Evolutionary conservation across 2,329 filamentous ascomycete genomes (phyloP).

Genomic region (Keithomyces neogunnii): DNA sequence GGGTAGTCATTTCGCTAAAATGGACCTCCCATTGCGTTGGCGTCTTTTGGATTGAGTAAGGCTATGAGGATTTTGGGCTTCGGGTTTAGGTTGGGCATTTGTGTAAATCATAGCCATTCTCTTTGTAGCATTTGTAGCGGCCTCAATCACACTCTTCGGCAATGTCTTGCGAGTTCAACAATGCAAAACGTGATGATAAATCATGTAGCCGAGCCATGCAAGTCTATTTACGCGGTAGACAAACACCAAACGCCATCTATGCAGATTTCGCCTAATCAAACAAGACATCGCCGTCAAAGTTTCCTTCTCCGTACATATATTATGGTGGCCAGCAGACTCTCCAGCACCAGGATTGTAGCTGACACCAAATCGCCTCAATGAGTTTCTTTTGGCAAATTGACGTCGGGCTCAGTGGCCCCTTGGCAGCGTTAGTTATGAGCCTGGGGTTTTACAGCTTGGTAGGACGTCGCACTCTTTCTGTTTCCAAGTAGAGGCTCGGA

Average conservation of each 20-base stretch:
- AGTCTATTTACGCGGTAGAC: background rate
- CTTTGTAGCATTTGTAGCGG: constrained; percentile 2
- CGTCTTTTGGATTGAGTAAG: constrained; percentile 4
- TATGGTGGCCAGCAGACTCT: background rate
- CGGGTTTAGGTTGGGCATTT: background rate
- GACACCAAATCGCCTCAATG: too few relatives aligned
- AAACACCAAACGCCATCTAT: background rate
- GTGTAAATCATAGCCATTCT: background rate
- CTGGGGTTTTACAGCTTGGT: background rate
- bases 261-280: background rate
- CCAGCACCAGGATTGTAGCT: too few relatives aligned
- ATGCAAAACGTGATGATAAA: background rate
- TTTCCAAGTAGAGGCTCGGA: constrained; percentile 13
- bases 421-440: background rate
- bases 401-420: too few relatives aligned
- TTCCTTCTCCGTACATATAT: background rate
- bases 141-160: background rate
- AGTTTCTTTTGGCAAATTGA: too few relatives aligned
- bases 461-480: constrained; percentile 2
- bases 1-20: too few relatives aligned
- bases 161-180: background rate
- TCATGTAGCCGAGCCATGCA: background rate
- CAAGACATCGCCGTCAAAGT: background rate
- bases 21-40: background rate
- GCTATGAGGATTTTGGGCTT: constrained; percentile 5